phyloP scores from a whole-genome alignment of 805 yeast species.

The Kluyveromyces aestuarii region DNA sequence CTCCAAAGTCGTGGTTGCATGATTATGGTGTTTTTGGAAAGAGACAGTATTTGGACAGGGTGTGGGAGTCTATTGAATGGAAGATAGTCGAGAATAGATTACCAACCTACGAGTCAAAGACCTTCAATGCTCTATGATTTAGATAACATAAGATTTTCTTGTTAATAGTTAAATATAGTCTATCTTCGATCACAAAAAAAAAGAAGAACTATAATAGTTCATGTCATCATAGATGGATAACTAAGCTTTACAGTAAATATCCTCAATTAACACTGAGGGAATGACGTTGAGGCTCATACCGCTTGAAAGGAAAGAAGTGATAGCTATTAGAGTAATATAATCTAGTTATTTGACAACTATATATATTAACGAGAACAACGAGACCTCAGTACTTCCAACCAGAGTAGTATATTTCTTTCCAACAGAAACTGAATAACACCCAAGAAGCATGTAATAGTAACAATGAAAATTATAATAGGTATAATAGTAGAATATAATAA shows the following conservation, averaged over 20 bases:
- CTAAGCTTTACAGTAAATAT: no score
- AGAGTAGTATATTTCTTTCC: no score
- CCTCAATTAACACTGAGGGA: no score
- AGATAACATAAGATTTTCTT: background rate
- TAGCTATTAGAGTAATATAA: no score
- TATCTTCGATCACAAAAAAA: background rate
- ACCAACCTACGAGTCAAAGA: conserved; percentile 26
- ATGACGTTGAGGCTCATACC: no score
- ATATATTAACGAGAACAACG: no score
- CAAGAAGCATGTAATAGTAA: background rate
- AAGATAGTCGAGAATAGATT: conserved; percentile 44
- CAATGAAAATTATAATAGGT: background rate
- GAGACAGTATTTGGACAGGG: conserved; percentile 49
- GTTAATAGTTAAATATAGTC: conserved; percentile 1
- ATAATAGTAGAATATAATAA: background rate
- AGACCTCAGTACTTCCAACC: no score
- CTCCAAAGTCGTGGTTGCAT: conserved; percentile 57
- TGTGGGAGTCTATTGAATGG: conserved; percentile 72
- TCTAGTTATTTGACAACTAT: no score
- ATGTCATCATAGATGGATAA: background rate
- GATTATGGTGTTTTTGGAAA: conserved; percentile 79
- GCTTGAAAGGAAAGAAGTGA: no score
- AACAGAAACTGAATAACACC: background rate
- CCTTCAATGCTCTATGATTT: conserved; percentile 1
- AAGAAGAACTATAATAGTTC: background rate